Conservation (phyloP, 1,284 basidiomycete genomes). For the Amylostereum areolatum region DNA sequence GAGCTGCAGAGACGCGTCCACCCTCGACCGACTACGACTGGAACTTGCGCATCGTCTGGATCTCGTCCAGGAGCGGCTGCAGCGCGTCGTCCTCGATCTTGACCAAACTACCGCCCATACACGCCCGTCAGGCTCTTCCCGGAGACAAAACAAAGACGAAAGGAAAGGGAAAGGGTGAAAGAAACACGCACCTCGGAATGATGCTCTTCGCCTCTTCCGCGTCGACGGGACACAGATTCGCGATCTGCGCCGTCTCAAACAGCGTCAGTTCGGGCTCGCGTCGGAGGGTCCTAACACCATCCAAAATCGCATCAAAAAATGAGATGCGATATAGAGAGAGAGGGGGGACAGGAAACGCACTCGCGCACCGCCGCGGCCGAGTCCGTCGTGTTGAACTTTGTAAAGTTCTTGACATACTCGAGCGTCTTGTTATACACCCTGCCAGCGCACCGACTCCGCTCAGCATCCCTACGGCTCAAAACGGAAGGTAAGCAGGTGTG, state of each 20-base stretch:
- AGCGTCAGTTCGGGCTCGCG: slow-evolving; percentile 75
- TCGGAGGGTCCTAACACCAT: slow-evolving; percentile 53
- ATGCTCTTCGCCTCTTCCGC: slow-evolving; percentile 90
- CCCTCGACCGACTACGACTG: slow-evolving; percentile 47
- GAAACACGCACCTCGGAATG: slow-evolving; percentile 65
- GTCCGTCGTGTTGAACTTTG: slow-evolving; percentile 85
- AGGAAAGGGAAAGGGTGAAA: slow-evolving; percentile 1
- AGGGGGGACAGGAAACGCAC: slow-evolving; percentile 37
- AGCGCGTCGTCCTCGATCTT: slow-evolving; percentile 84
- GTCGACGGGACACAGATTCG: slow-evolving; percentile 82
- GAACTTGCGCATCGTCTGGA: slow-evolving; percentile 86
- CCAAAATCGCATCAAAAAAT: not conserved
- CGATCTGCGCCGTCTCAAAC: slow-evolving; percentile 91
- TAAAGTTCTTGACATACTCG: slow-evolving; percentile 88
- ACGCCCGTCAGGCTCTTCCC: no score
- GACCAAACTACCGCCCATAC: slow-evolving; percentile 49
- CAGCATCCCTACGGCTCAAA: not conserved
- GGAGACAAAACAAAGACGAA: not conserved
- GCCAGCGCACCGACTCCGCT: slow-evolving; percentile 1
- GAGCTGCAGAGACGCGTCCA: not conserved
- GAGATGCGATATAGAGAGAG: not conserved
- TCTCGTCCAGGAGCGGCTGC: slow-evolving; percentile 78
- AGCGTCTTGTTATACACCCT: slow-evolving; percentile 91
- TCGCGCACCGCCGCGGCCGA: slow-evolving; percentile 85
- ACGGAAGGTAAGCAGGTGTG: not conserved